A percentile compares a stretch with the other conserved stretches of the same genome.
phyloP scores from a whole-genome alignment of 2,329 filamentous ascomycete species.

The Phialophora tarda region DNA sequence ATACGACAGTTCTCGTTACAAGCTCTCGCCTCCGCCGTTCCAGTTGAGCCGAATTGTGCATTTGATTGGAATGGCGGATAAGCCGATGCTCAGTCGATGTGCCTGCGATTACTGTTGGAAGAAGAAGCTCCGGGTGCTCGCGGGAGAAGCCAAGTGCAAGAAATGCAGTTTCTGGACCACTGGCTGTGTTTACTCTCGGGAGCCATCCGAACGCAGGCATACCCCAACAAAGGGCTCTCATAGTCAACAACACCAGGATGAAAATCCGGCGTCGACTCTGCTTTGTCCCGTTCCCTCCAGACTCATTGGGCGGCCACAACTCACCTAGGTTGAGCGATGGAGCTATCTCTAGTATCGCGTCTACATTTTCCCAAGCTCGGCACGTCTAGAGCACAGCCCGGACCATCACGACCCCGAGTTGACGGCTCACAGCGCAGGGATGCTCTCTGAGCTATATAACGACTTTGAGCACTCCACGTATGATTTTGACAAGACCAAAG shows the following conservation, averaged over 20 bases:
- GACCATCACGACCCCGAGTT: background rate
- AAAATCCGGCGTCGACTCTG: background rate
- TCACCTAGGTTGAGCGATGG: background rate
- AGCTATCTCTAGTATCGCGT: slow-evolving; percentile 1
- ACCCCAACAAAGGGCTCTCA: background rate
- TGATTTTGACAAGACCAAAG: slow-evolving; percentile 19
- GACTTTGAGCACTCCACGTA: slow-evolving; percentile 12
- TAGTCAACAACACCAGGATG: background rate
- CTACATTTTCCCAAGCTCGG: slow-evolving; percentile 4
- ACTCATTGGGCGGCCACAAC: background rate
- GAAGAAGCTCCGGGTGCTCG: slow-evolving; percentile 22
- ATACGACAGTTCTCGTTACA: background rate
- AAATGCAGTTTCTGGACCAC: slow-evolving; percentile 17
- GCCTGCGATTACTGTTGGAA: slow-evolving; percentile 22
- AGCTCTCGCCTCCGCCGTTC: background rate
- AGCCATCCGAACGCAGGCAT: background rate
- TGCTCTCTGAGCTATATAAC: slow-evolving; percentile 12
- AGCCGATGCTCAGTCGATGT: slow-evolving; percentile 5
- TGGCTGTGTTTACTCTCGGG: slow-evolving; percentile 16
- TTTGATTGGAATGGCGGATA: background rate
- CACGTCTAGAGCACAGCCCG: background rate
- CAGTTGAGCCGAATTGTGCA: background rate
- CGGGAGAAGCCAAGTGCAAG: slow-evolving; percentile 19
- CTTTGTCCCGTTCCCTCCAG: background rate
- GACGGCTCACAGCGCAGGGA: background rate